These are phyloP conservation scores for Aspergillus nanangensis DNA, from an alignment of 495 filamentous ascomycete species.

Conservation along the genomic window DNA sequence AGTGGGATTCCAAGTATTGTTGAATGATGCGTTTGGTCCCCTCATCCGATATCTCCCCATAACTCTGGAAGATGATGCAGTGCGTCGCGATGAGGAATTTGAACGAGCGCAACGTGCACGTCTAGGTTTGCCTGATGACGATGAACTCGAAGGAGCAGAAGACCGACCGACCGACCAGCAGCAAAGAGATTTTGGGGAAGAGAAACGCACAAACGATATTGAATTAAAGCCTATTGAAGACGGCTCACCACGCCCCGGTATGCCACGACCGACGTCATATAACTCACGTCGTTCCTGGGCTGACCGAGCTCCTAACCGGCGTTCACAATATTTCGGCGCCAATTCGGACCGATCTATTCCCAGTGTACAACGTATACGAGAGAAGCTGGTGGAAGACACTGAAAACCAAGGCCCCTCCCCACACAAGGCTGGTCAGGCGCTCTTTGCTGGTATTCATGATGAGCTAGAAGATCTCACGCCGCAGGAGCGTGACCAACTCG, in stretches of 20 bases:
- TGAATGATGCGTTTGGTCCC: slow-evolving; percentile 83
- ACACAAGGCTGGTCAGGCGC: slow-evolving; percentile 60
- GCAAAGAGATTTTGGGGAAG: slow-evolving; percentile 27
- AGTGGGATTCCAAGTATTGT: slow-evolving; percentile 70
- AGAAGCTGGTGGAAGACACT: slow-evolving; percentile 45
- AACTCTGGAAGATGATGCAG: slow-evolving; percentile 92
- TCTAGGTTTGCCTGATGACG: slow-evolving; percentile 42
- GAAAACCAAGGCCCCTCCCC: slow-evolving; percentile 60
- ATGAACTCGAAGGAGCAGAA: slow-evolving; percentile 29
- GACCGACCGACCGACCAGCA: slow-evolving; percentile 42
- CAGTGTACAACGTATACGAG: slow-evolving; percentile 27
- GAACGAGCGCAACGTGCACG: slow-evolving; percentile 67
- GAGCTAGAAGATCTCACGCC: slow-evolving; percentile 93
- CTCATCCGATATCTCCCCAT: slow-evolving; percentile 88
- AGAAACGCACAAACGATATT: slow-evolving; percentile 46
- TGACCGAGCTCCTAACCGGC: slow-evolving; percentile 32
- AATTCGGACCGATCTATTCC: slow-evolving; percentile 29
- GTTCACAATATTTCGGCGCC: slow-evolving; percentile 37
- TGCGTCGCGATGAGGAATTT: slow-evolving; percentile 84
- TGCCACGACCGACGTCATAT: slow-evolving; percentile 10
- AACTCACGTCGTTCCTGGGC: slow-evolving; percentile 35
- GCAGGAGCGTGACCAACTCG: slow-evolving; percentile 81
- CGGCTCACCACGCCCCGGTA: slow-evolving; percentile 16
- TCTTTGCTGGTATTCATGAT: slow-evolving; percentile 84
- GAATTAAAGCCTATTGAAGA: slow-evolving; percentile 56